These are phyloP conservation scores for Aureobasidium musti DNA, from an alignment of 2,329 filamentous ascomycete species.

Conservation along the genomic window DNA sequence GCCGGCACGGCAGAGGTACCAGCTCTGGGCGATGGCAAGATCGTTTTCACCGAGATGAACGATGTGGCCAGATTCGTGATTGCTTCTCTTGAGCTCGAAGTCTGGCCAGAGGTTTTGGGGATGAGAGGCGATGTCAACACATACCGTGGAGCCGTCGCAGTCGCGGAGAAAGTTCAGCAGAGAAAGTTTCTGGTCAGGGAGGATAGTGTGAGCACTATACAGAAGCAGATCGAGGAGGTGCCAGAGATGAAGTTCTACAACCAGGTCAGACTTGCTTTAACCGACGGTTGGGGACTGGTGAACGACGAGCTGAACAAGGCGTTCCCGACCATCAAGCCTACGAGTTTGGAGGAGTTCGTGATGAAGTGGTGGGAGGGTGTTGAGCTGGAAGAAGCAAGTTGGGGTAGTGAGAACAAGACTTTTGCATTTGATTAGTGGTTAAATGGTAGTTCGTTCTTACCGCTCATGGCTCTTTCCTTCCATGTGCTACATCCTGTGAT, in stretches of 20 bases:
- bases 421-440: constrained; percentile 1
- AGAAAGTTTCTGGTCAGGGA: constrained; percentile 37
- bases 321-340: constrained; percentile 37
- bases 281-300: constrained; percentile 35
- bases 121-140: constrained; percentile 38
- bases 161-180: constrained; percentile 37
- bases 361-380: constrained; percentile 39
- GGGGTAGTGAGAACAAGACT: constrained; percentile 29
- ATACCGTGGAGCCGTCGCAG: constrained; percentile 35
- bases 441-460: background rate
- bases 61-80: constrained; percentile 54
- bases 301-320: constrained; percentile 36
- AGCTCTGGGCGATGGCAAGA: constrained; percentile 49
- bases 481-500: too few relatives aligned
- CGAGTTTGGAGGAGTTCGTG: constrained; percentile 35
- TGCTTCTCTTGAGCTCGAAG: constrained; percentile 45
- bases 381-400: constrained; percentile 34
- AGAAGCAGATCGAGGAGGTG: constrained; percentile 31
- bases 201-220: constrained; percentile 32
- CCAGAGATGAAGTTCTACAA: constrained; percentile 36
- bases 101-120: constrained; percentile 50
- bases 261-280: constrained; percentile 36
- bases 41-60: constrained; percentile 53
- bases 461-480: background rate
- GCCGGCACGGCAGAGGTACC: constrained; percentile 55